Percentiles rank a stretch among this genome's conserved stretches.
Conservation (phyloP, 345 rosid genomes). For the Camelina sativa region DNA sequence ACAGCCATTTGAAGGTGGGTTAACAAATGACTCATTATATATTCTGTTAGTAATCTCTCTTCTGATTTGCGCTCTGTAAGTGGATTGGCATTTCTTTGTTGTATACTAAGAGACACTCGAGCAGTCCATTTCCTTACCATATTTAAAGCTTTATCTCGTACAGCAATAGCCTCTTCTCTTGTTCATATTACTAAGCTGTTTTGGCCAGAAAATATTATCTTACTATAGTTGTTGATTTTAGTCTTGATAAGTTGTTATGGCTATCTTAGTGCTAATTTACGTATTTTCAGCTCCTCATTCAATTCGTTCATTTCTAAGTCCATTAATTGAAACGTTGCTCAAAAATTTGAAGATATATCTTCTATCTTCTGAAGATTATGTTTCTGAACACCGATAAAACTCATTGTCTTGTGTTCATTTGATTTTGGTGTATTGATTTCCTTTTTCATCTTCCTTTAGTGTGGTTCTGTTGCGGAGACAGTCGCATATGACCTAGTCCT, state of each 20-base stretch:
- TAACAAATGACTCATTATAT: constrained; percentile 23
- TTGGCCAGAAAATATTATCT: background rate
- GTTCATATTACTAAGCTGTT: background rate
- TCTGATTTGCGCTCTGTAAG: background rate
- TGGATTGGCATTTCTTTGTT: constrained; percentile 7
- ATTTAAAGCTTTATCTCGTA: constrained; percentile 3
- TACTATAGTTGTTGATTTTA: background rate
- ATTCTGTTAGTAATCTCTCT: constrained; percentile 13
- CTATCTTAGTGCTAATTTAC: constrained; percentile 16
- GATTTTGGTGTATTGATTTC: constrained; percentile 31
- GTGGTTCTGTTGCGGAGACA: constrained; percentile 96
- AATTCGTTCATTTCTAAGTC: background rate
- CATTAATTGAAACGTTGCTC: background rate
- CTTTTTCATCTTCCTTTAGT: constrained; percentile 51
- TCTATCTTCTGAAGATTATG: constrained; percentile 20
- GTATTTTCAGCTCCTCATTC: constrained; percentile 13
- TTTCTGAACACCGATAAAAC: constrained; percentile 17
- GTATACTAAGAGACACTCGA: constrained; percentile 26
- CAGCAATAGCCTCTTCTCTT: constrained; percentile 12
- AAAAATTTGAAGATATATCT: background rate
- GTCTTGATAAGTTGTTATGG: constrained; percentile 6
- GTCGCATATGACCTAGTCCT: constrained; percentile 91
- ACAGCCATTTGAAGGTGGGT: constrained; percentile 75
- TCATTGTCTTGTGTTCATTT: constrained; percentile 9
- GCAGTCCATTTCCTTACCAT: constrained; percentile 7